phyloP scores from a whole-genome alignment of 2,329 filamentous ascomycete genomes.

The Fusarium bactridioides region DNA sequence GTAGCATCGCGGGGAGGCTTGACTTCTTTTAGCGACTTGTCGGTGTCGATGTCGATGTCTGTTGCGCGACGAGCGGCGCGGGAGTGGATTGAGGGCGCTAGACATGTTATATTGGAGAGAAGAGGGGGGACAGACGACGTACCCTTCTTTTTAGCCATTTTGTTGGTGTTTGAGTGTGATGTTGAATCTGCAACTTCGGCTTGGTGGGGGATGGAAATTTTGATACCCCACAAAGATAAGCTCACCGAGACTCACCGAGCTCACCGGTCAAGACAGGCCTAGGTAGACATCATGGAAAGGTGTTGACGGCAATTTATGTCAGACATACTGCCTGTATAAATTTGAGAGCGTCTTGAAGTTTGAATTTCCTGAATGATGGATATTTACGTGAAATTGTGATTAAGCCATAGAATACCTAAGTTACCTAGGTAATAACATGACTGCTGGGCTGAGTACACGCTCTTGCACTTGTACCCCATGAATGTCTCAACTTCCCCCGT shows the following conservation, averaged over 20 bases:
- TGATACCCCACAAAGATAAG: constrained; percentile 41
- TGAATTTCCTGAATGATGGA: not conserved
- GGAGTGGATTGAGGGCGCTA: constrained; percentile 73
- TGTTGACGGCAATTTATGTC: not conserved
- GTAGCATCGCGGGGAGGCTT: constrained; percentile 51
- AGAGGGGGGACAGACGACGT: not conserved
- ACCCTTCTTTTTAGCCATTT: constrained; percentile 47
- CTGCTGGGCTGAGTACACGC: not conserved
- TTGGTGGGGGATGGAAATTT: constrained; percentile 41
- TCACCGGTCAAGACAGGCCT: constrained; percentile 3
- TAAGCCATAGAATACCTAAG: not conserved
- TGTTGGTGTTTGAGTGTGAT: constrained; percentile 24
- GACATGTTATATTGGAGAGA: constrained; percentile 4
- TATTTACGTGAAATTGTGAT: not conserved
- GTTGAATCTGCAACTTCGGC: constrained; percentile 24
- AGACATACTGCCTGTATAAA: no score
- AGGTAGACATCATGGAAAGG: not conserved
- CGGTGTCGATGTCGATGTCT: constrained; percentile 73
- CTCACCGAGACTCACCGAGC: constrained; percentile 37
- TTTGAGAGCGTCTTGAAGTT: not conserved
- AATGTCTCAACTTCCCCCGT: constrained; percentile 12
- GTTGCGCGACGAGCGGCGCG: constrained; percentile 77
- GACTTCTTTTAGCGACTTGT: constrained; percentile 73
- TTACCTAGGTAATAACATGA: not conserved
- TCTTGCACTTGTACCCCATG: not conserved